Evolutionary conservation across 176 grass and related monocot genomes (phyloP), one percentile per base, ranked within the genome.

Genomic region (Miscanthus lutarioriparius): DNA sequence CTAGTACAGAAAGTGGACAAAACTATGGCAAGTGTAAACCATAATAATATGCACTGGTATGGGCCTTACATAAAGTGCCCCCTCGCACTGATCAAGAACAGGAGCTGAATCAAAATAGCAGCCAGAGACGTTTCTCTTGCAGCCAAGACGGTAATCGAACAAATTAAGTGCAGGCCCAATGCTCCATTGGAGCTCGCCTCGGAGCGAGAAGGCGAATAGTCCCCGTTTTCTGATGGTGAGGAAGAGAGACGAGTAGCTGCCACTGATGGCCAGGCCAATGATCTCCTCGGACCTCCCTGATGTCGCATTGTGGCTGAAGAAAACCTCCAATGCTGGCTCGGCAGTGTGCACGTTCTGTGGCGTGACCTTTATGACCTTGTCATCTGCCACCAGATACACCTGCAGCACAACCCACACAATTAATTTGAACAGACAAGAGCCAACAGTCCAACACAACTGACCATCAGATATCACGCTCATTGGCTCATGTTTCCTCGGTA

Each of bases 21-120:
- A 38, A 28, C 19, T 12, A 28, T 15, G 11, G 22, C 19, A 45
- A 33, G 37, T 20, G 49, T 53, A 35, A 19, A 53, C 16, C 17
- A 53, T 19, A 35, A 7, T 15, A 70, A 8, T 40, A 77, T 35
- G 49, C 22, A 67, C 28, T 51, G 22, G 80, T 59, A 62, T 62
- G 58, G 10, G 82, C 44, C 89, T 95, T 93, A 95, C 95, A 80
- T 95, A 98, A 73, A 95, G 68, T 59, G 87, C 86, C 11, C 89
- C 92, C 38, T 90, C 89, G 17, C 87, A 93, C 56, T 73, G 85
- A 80, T 91, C 91, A 77, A 98, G 76, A 58, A 90, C 83, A 26
- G 95, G 89, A 76, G 74, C 83, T n/a, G 89, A 95, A 90, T 90
- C 84, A 59, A 93, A 98, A 48, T 91, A 98, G 56, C 95, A 95